Base-by-base conservation (phyloP, 2,329 filamentous ascomycete species). In the Ascosphaera acerosa region DNA sequence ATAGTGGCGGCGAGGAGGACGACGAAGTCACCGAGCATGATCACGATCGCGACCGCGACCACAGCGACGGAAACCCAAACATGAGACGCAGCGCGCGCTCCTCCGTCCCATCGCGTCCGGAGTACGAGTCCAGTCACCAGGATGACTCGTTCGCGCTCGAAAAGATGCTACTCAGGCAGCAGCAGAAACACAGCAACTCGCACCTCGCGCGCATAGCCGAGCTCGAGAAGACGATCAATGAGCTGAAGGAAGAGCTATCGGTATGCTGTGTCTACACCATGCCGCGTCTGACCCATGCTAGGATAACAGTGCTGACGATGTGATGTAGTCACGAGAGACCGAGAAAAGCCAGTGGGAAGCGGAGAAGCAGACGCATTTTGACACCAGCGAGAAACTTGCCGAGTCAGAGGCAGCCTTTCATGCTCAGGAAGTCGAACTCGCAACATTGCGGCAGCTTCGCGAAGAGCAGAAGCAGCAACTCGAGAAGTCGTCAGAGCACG, bases 141-240 rank as follows among this genome's bases (percentile, higher is more conserved):
- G 66, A 61, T 33, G 67, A 71, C 44, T 62, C 66, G 2, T 76
- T 76, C 47, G 65, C 63, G 10, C 45, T 73, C 23, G 66, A 70
- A 40, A 54, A 48, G 26, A 54, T 55, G 33, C 41, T 56, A 20
- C 44, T 44, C 23, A 59, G 54, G n/a, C n/a, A n/a, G n/a, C n/a
- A n/a, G n/a, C n/a, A n/a, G n/a, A n/a, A n/a, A n/a, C n/a, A n/a
- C n/a, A n/a, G n/a, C n/a, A n/a, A n/a, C n/a, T n/a, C n/a, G n/a
- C n/a, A n/a, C 37, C 74, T 89, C 49, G 57, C 61, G 2, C 77
- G 89, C 49, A 64, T 91, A 5, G 62, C 65, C 23, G 68, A 77
- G 15, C 51, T 94, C 38, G 69, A 76, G 38, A 68, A 70, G 35
- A 84, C 75, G 50, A 51, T 91, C 6, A 66, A 72, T 20, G 56